Conservation (phyloP, 768 basidiomycete genomes). For the Lentinula boryana region DNA sequence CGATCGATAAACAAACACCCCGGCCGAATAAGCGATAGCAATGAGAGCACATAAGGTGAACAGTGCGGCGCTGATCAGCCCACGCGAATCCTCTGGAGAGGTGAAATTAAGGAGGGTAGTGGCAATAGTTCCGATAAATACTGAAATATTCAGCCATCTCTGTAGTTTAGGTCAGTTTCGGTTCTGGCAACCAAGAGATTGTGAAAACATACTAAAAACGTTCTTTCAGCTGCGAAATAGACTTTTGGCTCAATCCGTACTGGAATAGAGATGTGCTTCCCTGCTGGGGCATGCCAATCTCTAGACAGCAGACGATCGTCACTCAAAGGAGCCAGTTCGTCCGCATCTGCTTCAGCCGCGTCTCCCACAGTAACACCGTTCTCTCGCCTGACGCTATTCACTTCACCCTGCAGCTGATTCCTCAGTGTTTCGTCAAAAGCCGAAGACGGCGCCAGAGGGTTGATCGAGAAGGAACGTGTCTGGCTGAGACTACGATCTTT, state of each 20-base stretch:
- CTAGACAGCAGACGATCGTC: slow-evolving; percentile 57
- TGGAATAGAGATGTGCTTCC: slow-evolving; percentile 88
- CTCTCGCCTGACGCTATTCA: slow-evolving; percentile 22
- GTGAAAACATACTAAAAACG: slow-evolving; percentile 69
- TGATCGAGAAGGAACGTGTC: slow-evolving; percentile 49
- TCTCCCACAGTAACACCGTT: slow-evolving; percentile 19
- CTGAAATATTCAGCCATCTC: slow-evolving; percentile 88
- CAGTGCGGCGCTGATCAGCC: slow-evolving; percentile 79
- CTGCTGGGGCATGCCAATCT: slow-evolving; percentile 72
- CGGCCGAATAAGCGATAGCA: slow-evolving; percentile 81
- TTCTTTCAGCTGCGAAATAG: slow-evolving; percentile 93
- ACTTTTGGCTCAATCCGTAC: slow-evolving; percentile 98
- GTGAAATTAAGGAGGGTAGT: slow-evolving; percentile 88
- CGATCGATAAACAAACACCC: slow-evolving; percentile 75
- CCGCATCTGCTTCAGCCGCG: slow-evolving; percentile 36
- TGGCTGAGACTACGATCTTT: slow-evolving; percentile 16
- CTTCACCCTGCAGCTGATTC: slow-evolving; percentile 43
- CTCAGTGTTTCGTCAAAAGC: slow-evolving; percentile 82
- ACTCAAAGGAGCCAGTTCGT: slow-evolving; percentile 13
- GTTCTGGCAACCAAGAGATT: not conserved
- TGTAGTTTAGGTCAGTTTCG: slow-evolving; percentile 20
- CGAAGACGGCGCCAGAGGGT: slow-evolving; percentile 80
- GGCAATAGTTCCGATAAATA: slow-evolving; percentile 85
- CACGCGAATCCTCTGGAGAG: slow-evolving; percentile 61
- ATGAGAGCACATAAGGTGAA: slow-evolving; percentile 90